Conservation (phyloP, 768 basidiomycete species). For the Auricularia auricula-judae region DNA sequence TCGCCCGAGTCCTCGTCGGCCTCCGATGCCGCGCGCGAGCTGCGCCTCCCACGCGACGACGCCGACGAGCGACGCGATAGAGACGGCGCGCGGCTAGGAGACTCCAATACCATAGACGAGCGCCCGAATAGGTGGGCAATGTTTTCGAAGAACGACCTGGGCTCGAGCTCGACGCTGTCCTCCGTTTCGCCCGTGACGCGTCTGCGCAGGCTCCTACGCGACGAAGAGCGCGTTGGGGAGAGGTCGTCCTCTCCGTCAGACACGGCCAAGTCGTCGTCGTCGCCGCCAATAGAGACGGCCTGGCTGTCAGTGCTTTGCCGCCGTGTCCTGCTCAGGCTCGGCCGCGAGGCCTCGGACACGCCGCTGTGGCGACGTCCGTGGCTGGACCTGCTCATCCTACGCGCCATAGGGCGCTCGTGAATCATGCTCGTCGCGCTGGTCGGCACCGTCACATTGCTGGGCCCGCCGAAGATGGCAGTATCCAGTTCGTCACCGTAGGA, state of each 20-base stretch:
- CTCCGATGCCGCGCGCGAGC: conserved; percentile 47
- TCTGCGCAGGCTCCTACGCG: conserved; percentile 15
- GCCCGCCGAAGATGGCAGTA: conserved; percentile 63
- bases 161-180: conserved; percentile 9
- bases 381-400: not conserved
- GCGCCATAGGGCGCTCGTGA: conserved; percentile 19
- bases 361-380: conserved; percentile 2
- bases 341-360: not conserved
- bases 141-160: conserved; percentile 44
- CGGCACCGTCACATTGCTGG: conserved; percentile 53
- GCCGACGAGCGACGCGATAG: conserved; percentile 44
- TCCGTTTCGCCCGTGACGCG: conserved; percentile 19
- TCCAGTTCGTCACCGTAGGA: conserved; percentile 49
- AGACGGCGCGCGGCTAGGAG: conserved; percentile 38
- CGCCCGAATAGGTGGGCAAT: conserved; percentile 58
- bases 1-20: conserved; percentile 44
- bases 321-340: not conserved
- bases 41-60: conserved; percentile 30
- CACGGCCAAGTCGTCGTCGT: conserved; percentile 13
- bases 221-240: conserved; percentile 21
- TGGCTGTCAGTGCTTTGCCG: not conserved
- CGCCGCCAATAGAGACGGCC: not conserved
- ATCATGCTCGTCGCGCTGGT: conserved; percentile 78
- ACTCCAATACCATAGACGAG: conserved; percentile 27
- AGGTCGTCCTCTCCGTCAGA: conserved; percentile 17